phyloP scores from a whole-genome alignment of 164 flowering plant species.

The Echeveria elegans region DNA sequence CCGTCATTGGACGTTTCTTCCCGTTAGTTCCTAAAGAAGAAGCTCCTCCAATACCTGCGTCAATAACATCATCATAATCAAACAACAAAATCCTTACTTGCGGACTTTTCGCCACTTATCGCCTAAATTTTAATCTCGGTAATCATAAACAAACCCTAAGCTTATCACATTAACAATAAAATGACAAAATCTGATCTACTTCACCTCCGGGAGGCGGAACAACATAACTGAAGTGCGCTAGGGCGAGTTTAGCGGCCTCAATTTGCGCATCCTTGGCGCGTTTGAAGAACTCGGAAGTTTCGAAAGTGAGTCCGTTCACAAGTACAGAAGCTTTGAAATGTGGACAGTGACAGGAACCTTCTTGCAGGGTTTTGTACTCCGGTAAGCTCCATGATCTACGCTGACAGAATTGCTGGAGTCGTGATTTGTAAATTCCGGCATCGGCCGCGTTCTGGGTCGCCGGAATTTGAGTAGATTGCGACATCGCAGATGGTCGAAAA shows the following conservation, averaged over 20 bases:
- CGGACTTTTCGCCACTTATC: neutral
- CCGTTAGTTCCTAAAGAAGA: neutral
- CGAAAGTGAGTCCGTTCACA: constrained; percentile 27
- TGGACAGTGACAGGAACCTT: constrained; percentile 36
- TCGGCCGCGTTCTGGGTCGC: neutral
- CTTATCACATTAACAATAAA: too few species aligned
- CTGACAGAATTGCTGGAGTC: constrained; percentile 46
- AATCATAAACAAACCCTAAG: too few species aligned
- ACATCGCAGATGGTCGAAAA: too few species aligned
- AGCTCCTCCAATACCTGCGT: neutral
- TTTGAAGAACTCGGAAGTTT: constrained; percentile 5
- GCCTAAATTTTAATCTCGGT: too few species aligned
- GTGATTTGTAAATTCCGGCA: constrained; percentile 30
- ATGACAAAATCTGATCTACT: neutral
- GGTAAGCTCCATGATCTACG: constrained; percentile 31
- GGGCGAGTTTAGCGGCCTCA: constrained; percentile 40
- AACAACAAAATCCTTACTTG: neutral
- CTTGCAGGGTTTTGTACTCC: constrained; percentile 20
- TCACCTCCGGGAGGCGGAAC: neutral
- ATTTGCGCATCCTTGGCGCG: constrained; percentile 44
- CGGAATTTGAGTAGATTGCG: neutral
- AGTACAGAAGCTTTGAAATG: constrained; percentile 33
- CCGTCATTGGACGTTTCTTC: neutral
- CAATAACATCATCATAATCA: neutral
- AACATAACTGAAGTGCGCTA: constrained; percentile 15